These are phyloP conservation scores for Larix kaempferi DNA, from an alignment of 75 land plant genomes.

Conservation along the genomic window DNA sequence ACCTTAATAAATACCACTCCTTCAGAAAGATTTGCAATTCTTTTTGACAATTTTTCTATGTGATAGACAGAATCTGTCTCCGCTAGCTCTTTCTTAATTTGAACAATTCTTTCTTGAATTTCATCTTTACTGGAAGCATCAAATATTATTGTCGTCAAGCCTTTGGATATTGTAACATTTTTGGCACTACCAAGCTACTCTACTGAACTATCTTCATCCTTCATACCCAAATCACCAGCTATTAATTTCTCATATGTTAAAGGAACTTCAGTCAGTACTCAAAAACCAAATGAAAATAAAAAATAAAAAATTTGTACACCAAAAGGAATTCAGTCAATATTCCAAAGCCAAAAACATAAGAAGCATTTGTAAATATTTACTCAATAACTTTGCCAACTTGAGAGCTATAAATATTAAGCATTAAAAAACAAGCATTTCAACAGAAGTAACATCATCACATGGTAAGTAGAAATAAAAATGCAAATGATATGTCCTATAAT, in stretches of 20 bases:
- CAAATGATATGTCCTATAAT: too few species aligned
- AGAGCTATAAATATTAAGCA: too few species aligned
- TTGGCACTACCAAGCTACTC: slow-evolving; percentile 83
- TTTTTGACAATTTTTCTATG: slow-evolving; percentile 72
- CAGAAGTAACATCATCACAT: too few species aligned
- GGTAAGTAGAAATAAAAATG: too few species aligned
- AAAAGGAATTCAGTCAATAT: background rate
- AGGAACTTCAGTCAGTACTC: background rate
- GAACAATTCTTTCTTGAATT: slow-evolving; percentile 75
- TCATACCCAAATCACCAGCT: slow-evolving; percentile 73
- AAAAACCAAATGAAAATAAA: background rate
- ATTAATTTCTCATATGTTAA: slow-evolving; percentile 67
- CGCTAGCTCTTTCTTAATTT: slow-evolving; percentile 68
- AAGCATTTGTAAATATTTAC: too few species aligned
- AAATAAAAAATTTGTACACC: too few species aligned
- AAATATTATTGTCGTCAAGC: slow-evolving; percentile 73
- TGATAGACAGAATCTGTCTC: slow-evolving; percentile 87
- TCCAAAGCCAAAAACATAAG: too few species aligned
- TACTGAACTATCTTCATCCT: slow-evolving; percentile 55
- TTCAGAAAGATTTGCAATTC: slow-evolving; percentile 91
- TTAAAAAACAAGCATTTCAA: too few species aligned
- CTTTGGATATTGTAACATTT: slow-evolving; percentile 68
- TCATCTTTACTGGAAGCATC: slow-evolving; percentile 87
- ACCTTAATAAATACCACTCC: slow-evolving; percentile 95
- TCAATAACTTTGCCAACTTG: too few species aligned